Evolutionary conservation across 1,284 basidiomycete genomes (phyloP).

Genomic region (Cryptococcus wingfieldii): DNA sequence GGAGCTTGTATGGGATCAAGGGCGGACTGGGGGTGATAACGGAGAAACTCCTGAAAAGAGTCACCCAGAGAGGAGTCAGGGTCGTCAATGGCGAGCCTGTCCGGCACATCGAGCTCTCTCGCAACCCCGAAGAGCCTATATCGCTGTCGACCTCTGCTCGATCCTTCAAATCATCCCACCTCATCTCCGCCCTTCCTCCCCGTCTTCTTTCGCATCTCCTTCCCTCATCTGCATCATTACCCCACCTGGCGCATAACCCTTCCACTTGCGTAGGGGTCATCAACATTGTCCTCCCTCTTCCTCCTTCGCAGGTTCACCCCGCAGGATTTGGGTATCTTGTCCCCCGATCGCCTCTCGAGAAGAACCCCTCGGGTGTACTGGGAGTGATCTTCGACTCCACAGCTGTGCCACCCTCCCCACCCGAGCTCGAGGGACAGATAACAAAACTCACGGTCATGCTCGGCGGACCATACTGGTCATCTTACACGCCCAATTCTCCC

Average conservation of each 20-base stretch:
- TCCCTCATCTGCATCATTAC: conserved; percentile 27
- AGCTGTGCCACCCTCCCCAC: conserved; percentile 60
- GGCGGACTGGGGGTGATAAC: conserved; percentile 73
- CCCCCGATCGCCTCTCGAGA: conserved; percentile 54
- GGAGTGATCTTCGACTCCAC: conserved; percentile 82
- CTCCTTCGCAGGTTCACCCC: conserved; percentile 58
- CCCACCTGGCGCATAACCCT: conserved; percentile 51
- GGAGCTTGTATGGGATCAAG: conserved; percentile 40
- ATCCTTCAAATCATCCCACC: conserved; percentile 16
- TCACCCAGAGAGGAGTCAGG: conserved; percentile 57
- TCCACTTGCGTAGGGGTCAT: conserved; percentile 63
- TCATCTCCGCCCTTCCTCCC: conserved; percentile 33
- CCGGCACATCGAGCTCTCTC: not conserved
- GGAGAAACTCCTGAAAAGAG: conserved; percentile 53
- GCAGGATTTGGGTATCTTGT: conserved; percentile 91
- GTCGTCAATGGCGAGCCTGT: conserved; percentile 53
- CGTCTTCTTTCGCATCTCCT: conserved; percentile 27
- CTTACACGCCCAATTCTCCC: conserved; percentile 29
- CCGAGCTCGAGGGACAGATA: conserved; percentile 39
- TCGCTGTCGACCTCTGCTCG: not conserved
- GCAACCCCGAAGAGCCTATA: not conserved
- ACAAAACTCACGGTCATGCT: conserved; percentile 86
- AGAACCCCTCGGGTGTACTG: conserved; percentile 55
- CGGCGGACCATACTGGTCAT: conserved; percentile 69
- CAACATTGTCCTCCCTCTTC: conserved; percentile 57